Evolutionary conservation across 1,284 basidiomycete genomes (phyloP).

Genomic region (Golubevia sp.): DNA sequence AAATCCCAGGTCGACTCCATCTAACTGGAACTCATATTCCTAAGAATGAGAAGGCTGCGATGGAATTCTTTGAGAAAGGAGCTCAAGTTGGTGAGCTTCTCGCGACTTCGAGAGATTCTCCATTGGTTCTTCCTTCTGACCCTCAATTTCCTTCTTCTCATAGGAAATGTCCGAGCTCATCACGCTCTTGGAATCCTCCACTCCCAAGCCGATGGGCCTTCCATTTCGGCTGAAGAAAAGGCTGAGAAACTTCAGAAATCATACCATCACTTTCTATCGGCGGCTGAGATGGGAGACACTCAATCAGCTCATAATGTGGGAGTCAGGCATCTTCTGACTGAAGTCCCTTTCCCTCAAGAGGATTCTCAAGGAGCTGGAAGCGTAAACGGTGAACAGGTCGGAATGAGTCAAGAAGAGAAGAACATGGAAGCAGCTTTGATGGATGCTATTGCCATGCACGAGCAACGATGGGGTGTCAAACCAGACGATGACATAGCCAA

Average conservation of each 20-base stretch:
- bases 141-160: background rate
- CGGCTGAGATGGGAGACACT: constrained; percentile 40
- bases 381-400: background rate
- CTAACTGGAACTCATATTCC: constrained; percentile 20
- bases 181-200: constrained; percentile 23
- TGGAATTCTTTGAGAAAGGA: constrained; percentile 24
- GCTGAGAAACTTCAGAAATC: constrained; percentile 14
- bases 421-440: background rate
- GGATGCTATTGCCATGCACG: constrained; percentile 11
- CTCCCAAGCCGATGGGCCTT: constrained; percentile 2
- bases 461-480: constrained; percentile 27
- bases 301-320: constrained; percentile 46
- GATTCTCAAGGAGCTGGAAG: background rate
- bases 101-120: too few relatives aligned
- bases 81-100: constrained; percentile 17
- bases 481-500: constrained; percentile 36
- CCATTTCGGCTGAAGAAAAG: constrained; percentile 8
- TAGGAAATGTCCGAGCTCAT: constrained; percentile 16
- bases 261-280: constrained; percentile 30
- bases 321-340: constrained; percentile 26
- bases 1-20: constrained; percentile 14
- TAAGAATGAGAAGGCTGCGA: constrained; percentile 15
- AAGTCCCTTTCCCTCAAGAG: background rate
- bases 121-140: too few relatives aligned
- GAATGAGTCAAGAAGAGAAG: background rate